These are phyloP conservation scores for Termitomyces sp. DNA, from an alignment of 768 basidiomycete species.

Conservation along the genomic window DNA sequence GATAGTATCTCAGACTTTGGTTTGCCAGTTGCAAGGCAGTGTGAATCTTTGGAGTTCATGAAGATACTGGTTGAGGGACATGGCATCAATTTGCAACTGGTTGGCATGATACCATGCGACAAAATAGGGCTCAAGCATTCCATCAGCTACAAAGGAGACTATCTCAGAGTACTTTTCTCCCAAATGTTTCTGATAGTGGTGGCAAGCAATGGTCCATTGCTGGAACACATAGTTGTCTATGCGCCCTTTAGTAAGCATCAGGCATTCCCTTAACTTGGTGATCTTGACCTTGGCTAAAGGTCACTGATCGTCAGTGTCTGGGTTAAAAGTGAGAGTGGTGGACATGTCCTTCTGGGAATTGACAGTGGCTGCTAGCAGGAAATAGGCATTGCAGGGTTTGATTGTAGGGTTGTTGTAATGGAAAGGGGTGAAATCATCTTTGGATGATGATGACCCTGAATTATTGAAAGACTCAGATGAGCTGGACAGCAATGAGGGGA, in stretches of 20 bases:
- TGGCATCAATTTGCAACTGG: conserved; percentile 13
- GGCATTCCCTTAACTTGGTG: no score
- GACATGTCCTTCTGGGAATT: no score
- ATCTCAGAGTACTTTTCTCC: not conserved
- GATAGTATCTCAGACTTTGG: no score
- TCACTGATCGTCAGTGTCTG: no score
- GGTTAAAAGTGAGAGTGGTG: not conserved
- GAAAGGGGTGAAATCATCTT: no score
- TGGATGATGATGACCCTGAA: not conserved
- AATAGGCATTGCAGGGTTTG: not conserved
- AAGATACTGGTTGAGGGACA: conserved; percentile 14
- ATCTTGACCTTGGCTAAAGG: not conserved
- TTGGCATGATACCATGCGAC: conserved; percentile 17
- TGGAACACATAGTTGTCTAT: no score
- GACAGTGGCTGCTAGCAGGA: no score
- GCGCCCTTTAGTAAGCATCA: no score
- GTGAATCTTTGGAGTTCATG: conserved; percentile 3
- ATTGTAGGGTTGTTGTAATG: no score
- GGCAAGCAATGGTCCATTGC: no score
- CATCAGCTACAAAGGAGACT: conserved; percentile 9
- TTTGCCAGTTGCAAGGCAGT: no score
- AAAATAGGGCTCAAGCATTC: conserved; percentile 10
- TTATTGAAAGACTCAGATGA: not conserved
- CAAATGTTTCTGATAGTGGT: conserved; percentile 9
- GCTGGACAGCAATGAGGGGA: not conserved